Conservation (phyloP, 768 basidiomycete genomes). For the Suillus subaureus region DNA sequence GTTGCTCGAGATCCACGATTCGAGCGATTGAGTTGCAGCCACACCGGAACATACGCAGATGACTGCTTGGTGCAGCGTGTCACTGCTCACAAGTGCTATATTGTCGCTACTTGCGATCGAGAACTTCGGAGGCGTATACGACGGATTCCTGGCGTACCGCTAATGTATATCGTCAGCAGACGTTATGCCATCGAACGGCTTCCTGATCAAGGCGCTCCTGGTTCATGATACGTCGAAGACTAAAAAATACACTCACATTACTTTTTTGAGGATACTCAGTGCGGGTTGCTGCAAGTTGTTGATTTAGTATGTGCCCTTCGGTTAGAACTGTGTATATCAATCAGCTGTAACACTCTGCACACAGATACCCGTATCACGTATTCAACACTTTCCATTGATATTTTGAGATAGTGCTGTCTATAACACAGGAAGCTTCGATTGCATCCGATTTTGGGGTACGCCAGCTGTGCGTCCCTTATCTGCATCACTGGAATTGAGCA, state of each 20-base stretch:
- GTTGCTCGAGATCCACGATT: constrained; percentile 97
- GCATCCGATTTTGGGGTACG: background rate
- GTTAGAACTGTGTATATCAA: background rate
- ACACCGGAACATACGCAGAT: constrained; percentile 97
- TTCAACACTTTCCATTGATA: background rate
- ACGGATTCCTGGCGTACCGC: constrained; percentile 88
- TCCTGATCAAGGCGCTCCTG: constrained; percentile 91
- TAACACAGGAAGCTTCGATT: background rate
- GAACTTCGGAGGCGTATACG: constrained; percentile 91
- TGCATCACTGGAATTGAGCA: background rate
- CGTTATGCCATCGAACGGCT: constrained; percentile 94
- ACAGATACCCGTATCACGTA: background rate
- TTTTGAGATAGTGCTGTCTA: background rate
- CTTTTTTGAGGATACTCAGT: background rate
- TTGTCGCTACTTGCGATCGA: constrained; percentile 97
- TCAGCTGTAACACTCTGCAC: background rate
- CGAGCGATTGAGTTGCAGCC: constrained; percentile 89
- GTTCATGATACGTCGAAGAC: constrained; percentile 31
- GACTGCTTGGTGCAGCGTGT: constrained; percentile 98
- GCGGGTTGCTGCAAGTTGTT: background rate
- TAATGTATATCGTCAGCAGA: constrained; percentile 96
- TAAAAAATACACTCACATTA: background rate
- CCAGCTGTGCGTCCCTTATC: background rate
- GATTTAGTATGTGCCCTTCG: background rate
- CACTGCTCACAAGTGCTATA: constrained; percentile 92